Percentiles rank a stretch among this genome's conserved stretches.
phyloP scores from a whole-genome alignment of 2,329 filamentous ascomycete species.

The Hymenoscyphus repandus region DNA sequence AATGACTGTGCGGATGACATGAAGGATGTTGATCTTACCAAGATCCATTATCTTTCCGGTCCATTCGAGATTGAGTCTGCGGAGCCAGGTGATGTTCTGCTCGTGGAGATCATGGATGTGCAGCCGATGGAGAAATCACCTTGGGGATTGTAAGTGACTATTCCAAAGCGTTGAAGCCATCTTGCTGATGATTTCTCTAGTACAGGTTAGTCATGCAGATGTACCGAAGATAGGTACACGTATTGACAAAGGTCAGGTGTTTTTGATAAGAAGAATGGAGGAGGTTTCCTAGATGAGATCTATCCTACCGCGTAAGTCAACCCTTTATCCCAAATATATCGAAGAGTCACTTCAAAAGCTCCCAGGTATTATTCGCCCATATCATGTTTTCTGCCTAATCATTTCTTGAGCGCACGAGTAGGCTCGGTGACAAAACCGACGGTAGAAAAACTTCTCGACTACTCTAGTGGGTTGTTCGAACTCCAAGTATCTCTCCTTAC shows the following conservation, averaged over 20 bases:
- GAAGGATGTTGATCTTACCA: conserved; percentile 75
- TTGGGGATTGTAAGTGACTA: conserved; percentile 82
- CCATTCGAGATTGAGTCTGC: conserved; percentile 84
- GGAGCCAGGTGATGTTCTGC: conserved; percentile 70
- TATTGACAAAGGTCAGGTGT: conserved; percentile 20
- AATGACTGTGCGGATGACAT: conserved; percentile 88
- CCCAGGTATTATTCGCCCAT: too few species aligned
- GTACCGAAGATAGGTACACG: not conserved
- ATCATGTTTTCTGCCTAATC: too few species aligned
- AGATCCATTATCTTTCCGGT: conserved; percentile 81
- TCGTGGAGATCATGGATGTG: conserved; percentile 90
- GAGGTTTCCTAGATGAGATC: conserved; percentile 81
- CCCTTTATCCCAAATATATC: not conserved
- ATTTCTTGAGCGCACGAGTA: too few species aligned
- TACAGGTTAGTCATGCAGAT: conserved; percentile 17
- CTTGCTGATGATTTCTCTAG: not conserved
- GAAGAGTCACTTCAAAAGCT: not conserved
- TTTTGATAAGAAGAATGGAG: conserved; percentile 76
- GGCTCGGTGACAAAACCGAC: too few species aligned
- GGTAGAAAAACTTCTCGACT: too few species aligned
- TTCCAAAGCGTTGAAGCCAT: not conserved
- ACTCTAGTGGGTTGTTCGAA: not conserved
- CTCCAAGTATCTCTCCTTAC: not conserved
- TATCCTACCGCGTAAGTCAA: conserved; percentile 72
- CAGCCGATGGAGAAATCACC: conserved; percentile 81